Base-by-base conservation (phyloP, 768 basidiomycete genomes). In the Pisolithus orientalis region DNA sequence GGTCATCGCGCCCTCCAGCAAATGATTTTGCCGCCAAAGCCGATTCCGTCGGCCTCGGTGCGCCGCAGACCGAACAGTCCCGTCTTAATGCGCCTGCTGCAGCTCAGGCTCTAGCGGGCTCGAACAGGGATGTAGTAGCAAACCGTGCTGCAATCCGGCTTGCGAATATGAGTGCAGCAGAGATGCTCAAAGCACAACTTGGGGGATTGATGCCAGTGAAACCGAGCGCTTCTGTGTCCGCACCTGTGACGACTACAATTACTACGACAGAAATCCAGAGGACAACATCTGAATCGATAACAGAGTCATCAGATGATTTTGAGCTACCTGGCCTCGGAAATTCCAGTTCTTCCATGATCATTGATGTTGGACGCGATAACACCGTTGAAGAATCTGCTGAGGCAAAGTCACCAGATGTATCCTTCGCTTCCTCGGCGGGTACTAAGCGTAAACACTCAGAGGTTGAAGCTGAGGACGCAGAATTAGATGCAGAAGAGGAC, bases 121-220 rank as follows among this genome's bases (percentile, higher is more conserved):
- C 87, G n/a, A 95, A 94, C 67, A 80, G 81, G 51, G 90, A 94
- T 67, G 83, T 95, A 53, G 92, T 94, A 28, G 85, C 86, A 46
- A 95, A 95, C 68, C 83, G 92, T 39, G 81, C 83, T 57, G 90
- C 89, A 25, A 91, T 96, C 57, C 83, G 94, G 54, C 85, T 95
- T 81, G 95, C 95, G 28, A 98, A 98, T 65, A 82, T 98, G 83
- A 91, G 84, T 73, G 95, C 95, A 43, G 94, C 94, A 51, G 91
- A 98, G 66, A 80, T 86, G 67, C 76, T 98, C 61, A 94, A 91
- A 71, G 93, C 91, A 48, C 91, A 97, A 69, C 69, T 97, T 57
- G 80, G 84, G 57, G 80, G 83, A 21, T 64, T 75, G 43, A 57
- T 68, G 49, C 72, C 78, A 11, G 65, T 73, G 47, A 75, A 74